Percentiles rank a stretch among this genome's conserved stretches.
These are phyloP conservation scores for Sarcodon aspratus DNA, from an alignment of 768 basidiomycete species.

Conservation along the genomic window DNA sequence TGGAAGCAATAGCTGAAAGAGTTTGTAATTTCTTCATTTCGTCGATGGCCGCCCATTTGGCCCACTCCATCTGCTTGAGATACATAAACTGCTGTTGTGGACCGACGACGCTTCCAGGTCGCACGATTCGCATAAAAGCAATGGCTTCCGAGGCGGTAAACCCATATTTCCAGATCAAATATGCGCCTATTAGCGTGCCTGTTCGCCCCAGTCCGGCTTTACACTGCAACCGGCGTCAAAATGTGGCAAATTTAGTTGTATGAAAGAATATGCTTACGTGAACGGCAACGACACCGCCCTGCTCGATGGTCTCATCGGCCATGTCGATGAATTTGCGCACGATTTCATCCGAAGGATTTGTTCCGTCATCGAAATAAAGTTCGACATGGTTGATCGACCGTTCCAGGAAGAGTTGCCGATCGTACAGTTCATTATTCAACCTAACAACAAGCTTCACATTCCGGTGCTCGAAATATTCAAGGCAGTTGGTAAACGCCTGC, in stretches of 20 bases:
- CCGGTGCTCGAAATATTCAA: slow-evolving; percentile 85
- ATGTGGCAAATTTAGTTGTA: slow-evolving; percentile 3
- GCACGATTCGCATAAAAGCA: slow-evolving; percentile 95
- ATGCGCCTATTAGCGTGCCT: slow-evolving; percentile 94
- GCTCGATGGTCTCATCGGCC: slow-evolving; percentile 66
- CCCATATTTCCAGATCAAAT: slow-evolving; percentile 97
- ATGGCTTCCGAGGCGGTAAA: slow-evolving; percentile 95
- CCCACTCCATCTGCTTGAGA: slow-evolving; percentile 88
- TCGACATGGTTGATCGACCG: slow-evolving; percentile 84
- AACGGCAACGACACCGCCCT: slow-evolving; percentile 76
- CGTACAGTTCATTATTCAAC: slow-evolving; percentile 88
- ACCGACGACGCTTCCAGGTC: slow-evolving; percentile 88
- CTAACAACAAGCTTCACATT: slow-evolving; percentile 88
- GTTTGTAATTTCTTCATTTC: slow-evolving; percentile 49
- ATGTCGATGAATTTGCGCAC: slow-evolving; percentile 84
- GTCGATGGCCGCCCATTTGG: slow-evolving; percentile 85
- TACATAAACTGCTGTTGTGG: slow-evolving; percentile 95
- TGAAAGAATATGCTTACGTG: slow-evolving; percentile 45
- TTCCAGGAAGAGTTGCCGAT: slow-evolving; percentile 68
- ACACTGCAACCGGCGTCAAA: slow-evolving; percentile 38
- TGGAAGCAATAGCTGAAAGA: slow-evolving; percentile 22
- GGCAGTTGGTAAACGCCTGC: slow-evolving; percentile 76
- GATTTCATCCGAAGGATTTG: slow-evolving; percentile 94
- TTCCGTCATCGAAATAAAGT: slow-evolving; percentile 96
- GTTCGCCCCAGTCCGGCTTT: slow-evolving; percentile 96